Base-by-base conservation (phyloP, 2,329 filamentous ascomycete species). In the Coccinonectria pachysandricola region DNA sequence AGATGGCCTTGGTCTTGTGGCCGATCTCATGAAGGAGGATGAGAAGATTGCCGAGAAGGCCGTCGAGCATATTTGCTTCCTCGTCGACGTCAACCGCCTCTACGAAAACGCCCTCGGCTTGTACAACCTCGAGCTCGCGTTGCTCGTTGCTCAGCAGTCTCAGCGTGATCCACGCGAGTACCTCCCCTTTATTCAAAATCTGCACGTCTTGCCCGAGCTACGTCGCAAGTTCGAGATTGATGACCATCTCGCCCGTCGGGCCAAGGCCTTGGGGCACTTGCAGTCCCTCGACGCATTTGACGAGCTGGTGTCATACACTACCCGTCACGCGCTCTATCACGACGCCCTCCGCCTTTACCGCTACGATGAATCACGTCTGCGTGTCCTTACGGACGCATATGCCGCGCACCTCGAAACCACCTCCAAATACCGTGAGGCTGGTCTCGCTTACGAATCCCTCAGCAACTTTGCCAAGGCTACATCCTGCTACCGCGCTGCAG, bases 111-210 rank as follows among this genome's bases (percentile, higher is more conserved):
- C 91, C 0, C 65, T 98, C 2, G 87, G 87, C 1, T 64, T 96
- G 3, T 98, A 98, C 50, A 78, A 96, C 46, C 71, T 98, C 3
- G 85, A 94, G 8, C 72, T 98, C 6, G 79, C 88, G 4, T 65
- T 98, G 8, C 65, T 95, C 5, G 83, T 98, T 8, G 91, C 91
- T 1, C 91, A 98, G 48, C 87, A 95, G 49, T 91, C 87, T 0
- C 91, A 98, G 55, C 84, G 88, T 49, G 91, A 98, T 44, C 91
- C 91, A 2, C 68, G 86, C 41, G 91, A 98, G 53, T 98, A 98
- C 43, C 71, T 96, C 6, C 91, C 91, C 4, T 96, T 96, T 49
- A 74, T 98, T 26, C 87, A 94, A 48, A 77, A 77, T 18, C 68
- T 98, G 3, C 84, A 95, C 50, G 68, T 77, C 34, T 68, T 92